Conservation (phyloP, 2,329 filamentous ascomycete species). For the Graphiopsis chlorocephala region DNA sequence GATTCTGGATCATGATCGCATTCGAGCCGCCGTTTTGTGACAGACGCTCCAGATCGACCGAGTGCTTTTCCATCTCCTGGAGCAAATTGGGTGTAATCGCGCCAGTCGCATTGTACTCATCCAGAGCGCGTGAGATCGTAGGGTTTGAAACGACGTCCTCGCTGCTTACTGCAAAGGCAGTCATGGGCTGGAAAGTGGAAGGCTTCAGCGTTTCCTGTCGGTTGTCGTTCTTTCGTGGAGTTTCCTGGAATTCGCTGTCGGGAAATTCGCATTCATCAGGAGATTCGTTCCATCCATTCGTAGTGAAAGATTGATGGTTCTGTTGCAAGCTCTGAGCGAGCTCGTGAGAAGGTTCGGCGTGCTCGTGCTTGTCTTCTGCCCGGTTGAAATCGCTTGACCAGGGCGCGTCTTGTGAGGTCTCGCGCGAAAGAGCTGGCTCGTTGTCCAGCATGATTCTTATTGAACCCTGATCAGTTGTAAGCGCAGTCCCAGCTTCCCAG, state of each 20-base stretch:
- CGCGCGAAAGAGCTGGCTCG: constrained; percentile 15
- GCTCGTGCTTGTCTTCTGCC: constrained; percentile 13
- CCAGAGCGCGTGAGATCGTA: constrained; percentile 20
- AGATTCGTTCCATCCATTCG: constrained; percentile 26
- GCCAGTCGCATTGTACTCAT: constrained; percentile 30
- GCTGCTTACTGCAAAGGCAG: constrained; percentile 7
- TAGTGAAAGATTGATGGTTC: constrained; percentile 23
- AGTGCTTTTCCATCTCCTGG: constrained; percentile 32
- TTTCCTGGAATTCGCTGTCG: constrained; percentile 26
- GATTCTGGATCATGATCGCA: constrained; percentile 34
- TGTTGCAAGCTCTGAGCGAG: constrained; percentile 21
- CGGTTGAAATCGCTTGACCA: neutral
- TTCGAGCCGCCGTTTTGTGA: constrained; percentile 36
- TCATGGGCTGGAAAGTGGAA: constrained; percentile 16
- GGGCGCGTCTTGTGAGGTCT: neutral
- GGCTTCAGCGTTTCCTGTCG: constrained; percentile 28
- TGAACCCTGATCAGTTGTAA: constrained; percentile 29
- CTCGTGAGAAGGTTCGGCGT: constrained; percentile 17
- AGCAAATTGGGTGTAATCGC: constrained; percentile 33
- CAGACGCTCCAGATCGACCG: constrained; percentile 31
- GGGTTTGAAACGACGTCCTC: constrained; percentile 19
- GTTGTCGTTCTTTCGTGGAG: constrained; percentile 25
- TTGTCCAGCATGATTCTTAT: constrained; percentile 37
- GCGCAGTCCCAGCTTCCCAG: constrained; percentile 3
- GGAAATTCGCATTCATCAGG: constrained; percentile 20